phyloP scores from a whole-genome alignment of 2,329 filamentous ascomycete genomes.

The Colletotrichum magnum region DNA sequence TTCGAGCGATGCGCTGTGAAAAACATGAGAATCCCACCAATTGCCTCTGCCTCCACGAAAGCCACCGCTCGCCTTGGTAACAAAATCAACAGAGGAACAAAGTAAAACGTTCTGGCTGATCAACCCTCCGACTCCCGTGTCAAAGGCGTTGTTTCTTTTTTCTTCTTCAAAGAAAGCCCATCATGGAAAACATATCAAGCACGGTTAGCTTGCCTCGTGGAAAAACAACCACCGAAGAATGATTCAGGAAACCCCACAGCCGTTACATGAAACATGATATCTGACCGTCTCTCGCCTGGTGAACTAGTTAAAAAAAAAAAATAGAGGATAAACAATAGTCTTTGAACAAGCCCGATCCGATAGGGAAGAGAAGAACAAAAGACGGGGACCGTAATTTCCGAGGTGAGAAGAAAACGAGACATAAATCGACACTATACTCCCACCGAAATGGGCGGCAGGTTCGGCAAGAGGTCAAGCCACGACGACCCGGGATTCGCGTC shows the following conservation, averaged over 20 bases:
- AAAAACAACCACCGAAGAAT: background rate
- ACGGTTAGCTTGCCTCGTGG: background rate
- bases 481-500: conserved; percentile 30
- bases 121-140: background rate
- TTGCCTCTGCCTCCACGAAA: background rate
- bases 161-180: background rate
- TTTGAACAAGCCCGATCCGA: background rate
- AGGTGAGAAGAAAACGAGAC: background rate
- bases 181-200: background rate
- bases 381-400: background rate
- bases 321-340: background rate
- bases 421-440: conserved; percentile 16
- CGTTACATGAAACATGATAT: conserved; percentile 26
- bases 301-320: background rate
- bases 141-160: background rate
- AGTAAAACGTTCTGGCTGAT: background rate
- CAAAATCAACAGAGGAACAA: background rate
- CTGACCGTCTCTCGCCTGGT: conserved; percentile 6
- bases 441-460: conserved; percentile 31
- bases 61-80: background rate
- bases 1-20: conserved; percentile 5
- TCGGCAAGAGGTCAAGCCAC: conserved; percentile 31
- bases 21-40: background rate
- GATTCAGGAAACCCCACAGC: background rate
- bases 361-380: background rate